Evolutionary conservation across 192 early-diverging fungal genomes (phyloP).

Genomic region (Phlyctochytrium planicorne): DNA sequence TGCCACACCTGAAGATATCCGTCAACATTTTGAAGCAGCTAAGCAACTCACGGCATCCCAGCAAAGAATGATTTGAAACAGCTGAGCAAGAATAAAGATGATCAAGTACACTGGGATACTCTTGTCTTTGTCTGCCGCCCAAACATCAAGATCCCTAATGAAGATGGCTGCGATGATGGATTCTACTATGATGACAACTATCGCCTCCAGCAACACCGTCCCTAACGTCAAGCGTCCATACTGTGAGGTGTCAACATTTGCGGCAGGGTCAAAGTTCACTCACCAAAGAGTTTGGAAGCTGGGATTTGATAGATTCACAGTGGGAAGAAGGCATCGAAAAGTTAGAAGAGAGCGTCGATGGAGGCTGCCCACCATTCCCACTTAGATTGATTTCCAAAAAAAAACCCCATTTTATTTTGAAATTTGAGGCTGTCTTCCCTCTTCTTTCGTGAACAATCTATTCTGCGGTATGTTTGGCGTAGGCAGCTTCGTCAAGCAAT

Average conservation of each 20-base stretch:
- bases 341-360: too few species aligned
- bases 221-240: conserved; percentile 27
- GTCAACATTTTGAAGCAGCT: background rate
- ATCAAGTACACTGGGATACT: conserved; percentile 81
- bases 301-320: too few species aligned
- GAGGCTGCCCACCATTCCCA: too few species aligned
- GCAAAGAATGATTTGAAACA: conserved; percentile 79
- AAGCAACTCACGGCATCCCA: conserved; percentile 75
- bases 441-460: too few species aligned
- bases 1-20: conserved; percentile 62
- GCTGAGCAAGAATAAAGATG: conserved; percentile 82
- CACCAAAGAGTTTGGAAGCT: too few species aligned
- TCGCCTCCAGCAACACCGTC: conserved; percentile 49
- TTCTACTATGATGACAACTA: conserved; percentile 56
- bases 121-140: conserved; percentile 32
- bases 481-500: conserved; percentile 70
- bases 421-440: too few species aligned
- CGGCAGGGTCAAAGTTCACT: too few species aligned
- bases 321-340: too few species aligned
- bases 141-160: conserved; percentile 27
- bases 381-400: too few species aligned
- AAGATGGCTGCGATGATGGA: conserved; percentile 52
- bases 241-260: too few species aligned
- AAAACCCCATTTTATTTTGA: too few species aligned
- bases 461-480: conserved; percentile 46